Conservation (phyloP, 2,329 filamentous ascomycete species). For the Pleomassaria siparia region DNA sequence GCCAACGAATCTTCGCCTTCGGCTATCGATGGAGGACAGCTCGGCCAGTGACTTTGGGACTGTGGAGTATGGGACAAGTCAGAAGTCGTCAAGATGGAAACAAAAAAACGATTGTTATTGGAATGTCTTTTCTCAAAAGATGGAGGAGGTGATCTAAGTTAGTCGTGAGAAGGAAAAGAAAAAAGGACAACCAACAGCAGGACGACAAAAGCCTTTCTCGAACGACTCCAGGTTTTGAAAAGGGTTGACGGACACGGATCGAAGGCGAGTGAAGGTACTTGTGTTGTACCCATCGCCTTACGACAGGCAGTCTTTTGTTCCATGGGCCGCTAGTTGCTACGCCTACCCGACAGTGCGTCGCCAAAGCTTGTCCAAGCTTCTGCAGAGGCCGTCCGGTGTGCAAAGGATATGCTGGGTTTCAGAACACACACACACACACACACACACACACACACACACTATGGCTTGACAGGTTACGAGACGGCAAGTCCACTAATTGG, state of each 20-base stretch:
- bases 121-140: conserved; percentile 5
- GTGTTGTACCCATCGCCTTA: conserved; percentile 15
- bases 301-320: conserved; percentile 18
- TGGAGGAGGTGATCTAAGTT: neutral
- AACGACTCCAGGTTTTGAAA: conserved; percentile 4
- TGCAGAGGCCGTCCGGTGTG: conserved; percentile 35
- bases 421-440: too few relatives aligned
- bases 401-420: conserved; percentile 25
- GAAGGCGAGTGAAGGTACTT: conserved; percentile 16
- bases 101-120: too few relatives aligned
- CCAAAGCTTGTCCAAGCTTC: conserved; percentile 36
- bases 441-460: too few relatives aligned
- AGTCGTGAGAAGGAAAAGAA: neutral
- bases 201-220: neutral
- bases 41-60: conserved; percentile 16
- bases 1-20: conserved; percentile 24
- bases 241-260: conserved; percentile 9
- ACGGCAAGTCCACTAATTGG: conserved; percentile 20
- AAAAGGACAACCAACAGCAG: neutral
- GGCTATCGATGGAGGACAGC: conserved; percentile 17
- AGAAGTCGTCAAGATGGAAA: conserved; percentile 16
- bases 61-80: conserved; percentile 18
- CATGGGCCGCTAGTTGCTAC: conserved; percentile 24
- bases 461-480: conserved; percentile 25
- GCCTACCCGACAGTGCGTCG: conserved; percentile 26